Conservation (phyloP, 2,329 filamentous ascomycete species). For the Drechslerella coelobrocha region DNA sequence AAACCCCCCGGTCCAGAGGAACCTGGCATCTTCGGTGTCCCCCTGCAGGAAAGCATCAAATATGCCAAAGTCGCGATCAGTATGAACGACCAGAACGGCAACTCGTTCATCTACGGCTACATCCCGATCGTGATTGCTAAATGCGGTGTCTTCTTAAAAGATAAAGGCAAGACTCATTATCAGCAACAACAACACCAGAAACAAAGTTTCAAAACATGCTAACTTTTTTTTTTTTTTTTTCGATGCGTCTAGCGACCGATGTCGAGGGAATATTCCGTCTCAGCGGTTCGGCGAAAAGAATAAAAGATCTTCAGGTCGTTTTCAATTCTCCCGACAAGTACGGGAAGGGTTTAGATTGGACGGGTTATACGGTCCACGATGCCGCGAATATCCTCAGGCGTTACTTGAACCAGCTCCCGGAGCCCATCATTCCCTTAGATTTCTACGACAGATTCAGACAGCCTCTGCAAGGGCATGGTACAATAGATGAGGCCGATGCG, state of each 20-base stretch:
- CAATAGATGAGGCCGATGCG: slow-evolving; percentile 74
- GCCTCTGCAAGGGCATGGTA: slow-evolving; percentile 72
- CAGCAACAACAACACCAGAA: slow-evolving; percentile 16
- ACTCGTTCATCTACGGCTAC: slow-evolving; percentile 98
- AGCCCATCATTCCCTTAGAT: slow-evolving; percentile 92
- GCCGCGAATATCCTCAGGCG: slow-evolving; percentile 93
- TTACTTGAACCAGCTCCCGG: slow-evolving; percentile 94
- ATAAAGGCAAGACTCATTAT: slow-evolving; percentile 74
- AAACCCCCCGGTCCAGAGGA: slow-evolving; percentile 54
- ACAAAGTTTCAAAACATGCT: slow-evolving; percentile 48
- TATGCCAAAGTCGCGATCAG: slow-evolving; percentile 99
- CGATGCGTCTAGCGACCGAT: slow-evolving; percentile 77
- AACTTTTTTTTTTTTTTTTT: slow-evolving; percentile 56
- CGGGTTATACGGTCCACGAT: slow-evolving; percentile 97
- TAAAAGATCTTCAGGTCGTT: slow-evolving; percentile 89
- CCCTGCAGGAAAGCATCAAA: slow-evolving; percentile 89
- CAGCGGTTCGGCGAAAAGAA: slow-evolving; percentile 94
- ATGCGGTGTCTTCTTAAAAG: slow-evolving; percentile 95
- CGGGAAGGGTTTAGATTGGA: slow-evolving; percentile 95
- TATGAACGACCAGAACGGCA: slow-evolving; percentile 85
- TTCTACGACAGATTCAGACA: slow-evolving; percentile 91
- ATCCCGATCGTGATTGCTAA: slow-evolving; percentile 98
- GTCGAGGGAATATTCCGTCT: slow-evolving; percentile 96
- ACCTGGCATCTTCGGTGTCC: slow-evolving; percentile 90
- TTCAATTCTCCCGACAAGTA: slow-evolving; percentile 96